Evolutionary conservation across 2,329 filamentous ascomycete genomes (phyloP), one percentile per base, ranked within the genome.

Genomic region (Aspergillus novofumigatus): DNA sequence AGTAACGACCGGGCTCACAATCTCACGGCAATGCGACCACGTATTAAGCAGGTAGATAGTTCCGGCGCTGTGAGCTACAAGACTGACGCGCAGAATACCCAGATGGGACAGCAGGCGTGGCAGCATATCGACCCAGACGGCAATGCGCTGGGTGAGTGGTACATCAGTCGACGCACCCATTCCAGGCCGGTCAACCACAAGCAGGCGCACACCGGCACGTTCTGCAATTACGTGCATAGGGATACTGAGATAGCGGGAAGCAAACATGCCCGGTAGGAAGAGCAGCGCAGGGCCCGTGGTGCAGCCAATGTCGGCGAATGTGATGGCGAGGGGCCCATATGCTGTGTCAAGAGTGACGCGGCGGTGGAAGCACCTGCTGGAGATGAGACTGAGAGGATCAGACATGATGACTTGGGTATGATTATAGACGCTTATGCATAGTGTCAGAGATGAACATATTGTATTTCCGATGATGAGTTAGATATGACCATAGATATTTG

Each of bases 21-120:
- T 0, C 1, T 61, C 56, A 2, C 60, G 58, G 48, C 64, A 67
- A 2, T 55, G 21, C 1, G 51, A 48, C 35, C 53, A 62, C 4
- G 76, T 74, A 54, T 80, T 80, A 25, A 81, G 64, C 3, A 71
- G 59, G 56, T 77, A 80, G 1, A 79, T 67, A 0, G 76, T 76
- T 2, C 78, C 78, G 0, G 73, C 72, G 23, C 69, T 74, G 56
- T 80, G 78, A 20, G 72, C 66, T 1, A 73, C 64, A 0, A 80
- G 59, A n/a, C 63, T 65, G 20, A 80, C 71, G 11, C 52, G 56
- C 3, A 47, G 9, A 21, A 67, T 72, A 0, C 65, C 50, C 4
- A 81, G 68, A 45, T 68, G 56, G 4, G 64, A 41, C 5, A 80
- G 65, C 0, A 81, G 63, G 4, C 58, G 60, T 20, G 77, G 76